Percentiles rank a stretch among this genome's conserved stretches.
phyloP scores from a whole-genome alignment of 768 basidiomycete genomes.

The Termitomyces sp. region DNA sequence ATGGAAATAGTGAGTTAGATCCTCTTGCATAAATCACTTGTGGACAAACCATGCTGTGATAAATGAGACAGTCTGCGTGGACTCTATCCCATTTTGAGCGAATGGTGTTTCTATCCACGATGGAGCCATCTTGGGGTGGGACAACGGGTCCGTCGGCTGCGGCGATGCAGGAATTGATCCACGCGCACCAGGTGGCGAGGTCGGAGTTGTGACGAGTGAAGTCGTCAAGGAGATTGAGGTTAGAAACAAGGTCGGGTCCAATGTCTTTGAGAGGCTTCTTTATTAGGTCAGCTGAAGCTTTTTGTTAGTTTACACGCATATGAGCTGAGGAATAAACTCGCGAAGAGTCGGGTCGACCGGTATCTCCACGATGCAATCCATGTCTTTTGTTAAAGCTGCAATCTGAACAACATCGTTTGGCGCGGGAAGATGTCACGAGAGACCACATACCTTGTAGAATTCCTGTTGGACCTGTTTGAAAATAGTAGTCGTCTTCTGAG shows the following conservation, averaged over 20 bases:
- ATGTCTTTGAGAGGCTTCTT: conserved; percentile 30
- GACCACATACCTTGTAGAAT: conserved; percentile 26
- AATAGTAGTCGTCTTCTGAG: conserved; percentile 18
- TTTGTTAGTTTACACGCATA: not conserved
- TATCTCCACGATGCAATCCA: conserved; percentile 23
- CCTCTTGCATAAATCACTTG: not conserved
- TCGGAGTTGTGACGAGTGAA: conserved; percentile 22
- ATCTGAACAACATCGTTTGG: conserved; percentile 20
- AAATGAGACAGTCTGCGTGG: conserved; percentile 9
- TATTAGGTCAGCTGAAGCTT: conserved; percentile 21
- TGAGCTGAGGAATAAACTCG: conserved; percentile 9
- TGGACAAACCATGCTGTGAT: conserved; percentile 11
- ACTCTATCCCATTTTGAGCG: conserved; percentile 10
- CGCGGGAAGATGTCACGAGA: not conserved
- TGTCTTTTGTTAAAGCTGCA: conserved; percentile 32
- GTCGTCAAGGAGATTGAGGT: conserved; percentile 27
- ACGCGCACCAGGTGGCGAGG: conserved; percentile 27
- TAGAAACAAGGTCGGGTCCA: conserved; percentile 31
- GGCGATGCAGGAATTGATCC: conserved; percentile 16
- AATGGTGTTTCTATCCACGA: conserved; percentile 1
- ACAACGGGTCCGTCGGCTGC: conserved; percentile 7
- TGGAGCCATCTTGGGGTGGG: not conserved
- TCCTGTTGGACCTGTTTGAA: conserved; percentile 30
- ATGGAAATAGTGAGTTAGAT: not conserved
- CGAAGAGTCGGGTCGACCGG: conserved; percentile 29